phyloP scores from a whole-genome alignment of 495 filamentous ascomycete species.

The Podospora appendiculata region DNA sequence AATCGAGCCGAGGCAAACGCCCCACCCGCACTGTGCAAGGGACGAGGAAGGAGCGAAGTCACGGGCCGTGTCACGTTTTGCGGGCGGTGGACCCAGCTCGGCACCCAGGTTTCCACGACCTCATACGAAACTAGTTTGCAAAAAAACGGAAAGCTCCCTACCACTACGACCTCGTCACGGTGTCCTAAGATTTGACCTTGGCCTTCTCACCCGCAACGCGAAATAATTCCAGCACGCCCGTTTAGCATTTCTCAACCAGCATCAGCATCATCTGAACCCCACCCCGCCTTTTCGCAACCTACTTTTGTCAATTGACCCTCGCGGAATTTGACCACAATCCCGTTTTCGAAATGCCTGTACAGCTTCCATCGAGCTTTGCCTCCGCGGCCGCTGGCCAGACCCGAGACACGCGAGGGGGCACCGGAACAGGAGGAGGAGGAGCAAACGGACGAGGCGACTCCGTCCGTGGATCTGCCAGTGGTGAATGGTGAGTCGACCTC shows the following conservation, averaged over 20 bases:
- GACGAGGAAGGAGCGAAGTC: conserved; percentile 5
- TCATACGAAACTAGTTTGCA: conserved; percentile 21
- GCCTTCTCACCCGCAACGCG: conserved; percentile 2
- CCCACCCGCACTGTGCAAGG: not conserved
- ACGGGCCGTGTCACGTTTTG: conserved; percentile 21
- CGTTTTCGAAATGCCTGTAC: conserved; percentile 53
- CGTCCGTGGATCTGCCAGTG: conserved; percentile 20
- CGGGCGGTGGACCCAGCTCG: conserved; percentile 11
- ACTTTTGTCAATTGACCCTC: conserved; percentile 9
- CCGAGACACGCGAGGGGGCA: conserved; percentile 35
- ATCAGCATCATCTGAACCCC: not conserved
- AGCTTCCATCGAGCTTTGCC: conserved; percentile 76
- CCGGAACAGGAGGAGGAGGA: not conserved
- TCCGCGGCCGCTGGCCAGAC: conserved; percentile 72
- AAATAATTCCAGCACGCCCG: conserved; percentile 1
- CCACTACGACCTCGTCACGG: conserved; percentile 3
- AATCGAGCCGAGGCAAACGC: too few species aligned
- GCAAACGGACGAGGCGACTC: conserved; percentile 10
- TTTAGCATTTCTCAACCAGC: conserved; percentile 2
- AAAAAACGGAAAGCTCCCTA: conserved; percentile 16
- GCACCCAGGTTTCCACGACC: conserved; percentile 21
- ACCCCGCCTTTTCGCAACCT: not conserved
- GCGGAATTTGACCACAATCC: conserved; percentile 1
- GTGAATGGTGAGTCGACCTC: conserved; percentile 26
- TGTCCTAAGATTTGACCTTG: conserved; percentile 1